phyloP scores from a whole-genome alignment of 192 early-diverging fungal species.

The Gonapodya sp. region DNA sequence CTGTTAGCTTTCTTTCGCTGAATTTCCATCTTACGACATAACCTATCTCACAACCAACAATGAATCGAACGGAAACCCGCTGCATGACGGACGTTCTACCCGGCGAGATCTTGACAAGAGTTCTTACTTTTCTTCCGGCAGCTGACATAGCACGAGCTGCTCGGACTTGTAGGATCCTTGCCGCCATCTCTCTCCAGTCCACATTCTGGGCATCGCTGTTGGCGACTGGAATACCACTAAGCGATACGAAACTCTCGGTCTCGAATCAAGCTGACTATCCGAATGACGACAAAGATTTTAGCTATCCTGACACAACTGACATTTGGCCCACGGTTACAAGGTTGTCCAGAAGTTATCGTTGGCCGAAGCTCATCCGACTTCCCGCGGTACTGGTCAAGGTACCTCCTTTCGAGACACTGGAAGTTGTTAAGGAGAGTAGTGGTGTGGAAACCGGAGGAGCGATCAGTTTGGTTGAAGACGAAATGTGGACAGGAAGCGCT shows the following conservation, averaged over 20 bases:
- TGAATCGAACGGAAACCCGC: too few relatives aligned
- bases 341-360: too few relatives aligned
- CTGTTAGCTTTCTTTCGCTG: too few relatives aligned
- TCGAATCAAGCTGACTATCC: neutral
- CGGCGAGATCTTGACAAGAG: neutral
- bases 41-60: too few relatives aligned
- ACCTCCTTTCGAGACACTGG: neutral
- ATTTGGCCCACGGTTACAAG: too few relatives aligned
- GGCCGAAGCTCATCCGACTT: neutral
- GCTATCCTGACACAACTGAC: neutral
- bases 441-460: too few relatives aligned
- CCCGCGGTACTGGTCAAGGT: neutral
- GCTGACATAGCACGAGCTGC: neutral
- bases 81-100: neutral
- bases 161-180: neutral
- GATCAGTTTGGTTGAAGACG: neutral
- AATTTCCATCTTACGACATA: too few relatives aligned
- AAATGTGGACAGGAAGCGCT: neutral
- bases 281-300: neutral
- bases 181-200: neutral
- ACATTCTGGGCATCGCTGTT: neutral
- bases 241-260: neutral
- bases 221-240: neutral
- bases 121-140: neutral
- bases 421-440: neutral